Percentiles rank a stretch among this genome's conserved stretches.
Evolutionary conservation across 2,329 filamentous ascomycete genomes (phyloP).

Genomic region (Orbilia ellipsospora): DNA sequence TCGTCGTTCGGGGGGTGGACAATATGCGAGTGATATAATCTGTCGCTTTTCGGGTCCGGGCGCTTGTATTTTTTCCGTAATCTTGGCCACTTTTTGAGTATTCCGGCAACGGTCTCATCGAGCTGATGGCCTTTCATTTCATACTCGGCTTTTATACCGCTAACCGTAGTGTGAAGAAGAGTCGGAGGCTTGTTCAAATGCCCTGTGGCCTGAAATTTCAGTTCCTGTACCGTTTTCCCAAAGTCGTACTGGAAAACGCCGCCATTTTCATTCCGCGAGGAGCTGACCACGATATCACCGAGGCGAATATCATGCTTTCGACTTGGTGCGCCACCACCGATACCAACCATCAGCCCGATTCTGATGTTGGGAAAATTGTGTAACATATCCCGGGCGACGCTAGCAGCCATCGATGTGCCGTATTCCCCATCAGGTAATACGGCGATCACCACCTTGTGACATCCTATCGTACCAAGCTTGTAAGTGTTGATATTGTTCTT

Average conservation of each 20-base stretch:
- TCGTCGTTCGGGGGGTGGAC: too few relatives aligned
- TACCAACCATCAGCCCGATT: slow-evolving; percentile 23
- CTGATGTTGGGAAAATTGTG: slow-evolving; percentile 23
- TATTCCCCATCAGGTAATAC: slow-evolving; percentile 15
- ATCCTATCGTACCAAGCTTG: slow-evolving; percentile 13
- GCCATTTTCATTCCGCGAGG: background rate
- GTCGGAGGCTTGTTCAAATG: too few relatives aligned
- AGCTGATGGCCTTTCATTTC: too few relatives aligned
- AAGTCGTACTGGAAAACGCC: slow-evolving; percentile 48
- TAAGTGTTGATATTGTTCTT: slow-evolving; percentile 18
- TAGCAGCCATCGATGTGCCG: slow-evolving; percentile 15
- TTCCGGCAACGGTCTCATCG: too few relatives aligned
- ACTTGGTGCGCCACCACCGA: slow-evolving; percentile 42
- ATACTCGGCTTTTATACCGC: too few relatives aligned
- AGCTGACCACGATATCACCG: slow-evolving; percentile 34
- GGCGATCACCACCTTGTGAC: slow-evolving; percentile 33
- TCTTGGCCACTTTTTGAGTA: too few relatives aligned
- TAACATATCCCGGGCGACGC: slow-evolving; percentile 18
- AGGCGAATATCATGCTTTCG: slow-evolving; percentile 41
- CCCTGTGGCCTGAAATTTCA: too few relatives aligned
- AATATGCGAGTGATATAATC: too few relatives aligned
- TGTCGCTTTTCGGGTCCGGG: too few relatives aligned
- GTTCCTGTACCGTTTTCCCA: slow-evolving; percentile 10
- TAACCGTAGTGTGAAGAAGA: too few relatives aligned
- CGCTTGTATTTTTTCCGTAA: too few relatives aligned